Conservation (phyloP, 148 eudicot species). For the Rhododendron ovatum region DNA sequence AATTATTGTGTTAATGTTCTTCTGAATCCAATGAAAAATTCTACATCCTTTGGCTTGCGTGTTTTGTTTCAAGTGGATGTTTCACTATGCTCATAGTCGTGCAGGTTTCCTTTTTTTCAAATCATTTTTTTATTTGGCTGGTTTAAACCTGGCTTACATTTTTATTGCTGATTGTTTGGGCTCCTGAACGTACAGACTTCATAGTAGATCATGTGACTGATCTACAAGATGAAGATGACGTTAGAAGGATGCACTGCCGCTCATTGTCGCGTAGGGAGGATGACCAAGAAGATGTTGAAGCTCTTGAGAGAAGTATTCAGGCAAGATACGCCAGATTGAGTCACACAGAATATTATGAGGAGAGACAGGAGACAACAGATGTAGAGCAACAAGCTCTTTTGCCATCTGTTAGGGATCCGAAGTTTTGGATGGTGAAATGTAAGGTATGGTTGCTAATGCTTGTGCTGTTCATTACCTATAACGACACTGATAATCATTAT, state of each 20-base stretch:
- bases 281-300: conserved; percentile 84
- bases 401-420: conserved; percentile 92
- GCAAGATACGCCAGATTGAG: conserved; percentile 59
- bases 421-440: conserved; percentile 96
- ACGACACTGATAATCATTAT: not conserved
- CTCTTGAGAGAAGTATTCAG: conserved; percentile 62
- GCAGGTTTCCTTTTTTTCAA: not conserved
- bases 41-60: not conserved
- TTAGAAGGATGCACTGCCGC: conserved; percentile 53
- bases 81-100: not conserved
- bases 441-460: conserved; percentile 48
- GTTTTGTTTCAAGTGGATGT: not conserved
- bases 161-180: conserved; percentile 3
- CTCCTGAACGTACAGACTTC: conserved; percentile 49
- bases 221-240: conserved; percentile 54
- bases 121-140: not conserved
- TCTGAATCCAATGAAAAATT: not conserved
- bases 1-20: not conserved
- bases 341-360: conserved; percentile 79
- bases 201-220: conserved; percentile 56
- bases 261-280: conserved; percentile 69
- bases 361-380: conserved; percentile 46
- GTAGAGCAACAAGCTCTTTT: conserved; percentile 95
- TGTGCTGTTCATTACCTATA: not conserved
- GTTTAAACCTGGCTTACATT: not conserved